Percentiles rank a stretch among this genome's conserved stretches.
Evolutionary conservation across 345 rosid species (phyloP).

Genomic region (Microcos paniculata): DNA sequence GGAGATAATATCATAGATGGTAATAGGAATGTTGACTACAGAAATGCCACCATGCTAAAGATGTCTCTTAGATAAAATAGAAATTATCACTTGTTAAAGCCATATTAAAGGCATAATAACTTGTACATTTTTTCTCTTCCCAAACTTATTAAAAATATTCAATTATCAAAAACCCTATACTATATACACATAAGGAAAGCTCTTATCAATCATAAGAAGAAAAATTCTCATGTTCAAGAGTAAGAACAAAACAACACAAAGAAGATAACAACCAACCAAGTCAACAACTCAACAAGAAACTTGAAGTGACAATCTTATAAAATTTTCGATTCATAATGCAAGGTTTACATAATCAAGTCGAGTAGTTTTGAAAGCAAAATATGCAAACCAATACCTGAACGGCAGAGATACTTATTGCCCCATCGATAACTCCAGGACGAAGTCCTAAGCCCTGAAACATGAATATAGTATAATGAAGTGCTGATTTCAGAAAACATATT

Average conservation of each 20-base stretch:
- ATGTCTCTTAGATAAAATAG: background rate
- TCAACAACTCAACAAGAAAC: background rate
- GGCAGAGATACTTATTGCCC: conserved; percentile 96
- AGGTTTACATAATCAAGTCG: background rate
- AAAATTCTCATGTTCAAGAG: background rate
- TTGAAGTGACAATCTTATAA: background rate
- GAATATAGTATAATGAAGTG: background rate
- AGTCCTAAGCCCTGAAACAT: conserved; percentile 76
- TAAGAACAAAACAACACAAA: background rate
- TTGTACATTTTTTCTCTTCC: background rate
- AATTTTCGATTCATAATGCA: background rate
- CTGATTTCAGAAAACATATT: background rate
- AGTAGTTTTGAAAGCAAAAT: background rate
- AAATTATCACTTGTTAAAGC: background rate
- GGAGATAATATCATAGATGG: background rate
- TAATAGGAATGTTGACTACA: background rate
- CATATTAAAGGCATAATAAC: background rate
- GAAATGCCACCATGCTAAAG: background rate
- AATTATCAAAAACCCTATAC: background rate
- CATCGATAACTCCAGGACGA: conserved; percentile 84
- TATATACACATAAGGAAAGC: background rate
- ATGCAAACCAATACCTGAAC: conserved; percentile 57
- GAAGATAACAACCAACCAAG: background rate
- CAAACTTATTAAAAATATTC: background rate
- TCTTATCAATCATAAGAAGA: background rate